Evolutionary conservation across 2,329 filamentous ascomycete genomes (phyloP).

Genomic region (Phialocephala subalpina): DNA sequence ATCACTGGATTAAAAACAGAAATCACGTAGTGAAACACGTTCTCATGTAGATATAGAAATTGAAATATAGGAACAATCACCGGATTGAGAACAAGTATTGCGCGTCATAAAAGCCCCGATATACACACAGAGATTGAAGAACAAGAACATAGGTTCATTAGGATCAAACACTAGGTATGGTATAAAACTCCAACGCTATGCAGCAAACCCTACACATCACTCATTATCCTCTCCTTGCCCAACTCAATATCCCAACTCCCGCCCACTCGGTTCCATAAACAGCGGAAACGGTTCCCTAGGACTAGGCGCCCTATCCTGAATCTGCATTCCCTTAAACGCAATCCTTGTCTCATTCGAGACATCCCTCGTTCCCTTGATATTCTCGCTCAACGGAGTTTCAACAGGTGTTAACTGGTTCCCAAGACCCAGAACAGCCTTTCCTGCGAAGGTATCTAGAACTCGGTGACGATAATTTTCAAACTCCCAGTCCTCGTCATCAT

Average conservation of each 20-base stretch:
- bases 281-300: slow-evolving; percentile 22
- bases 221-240: background rate
- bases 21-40: too few relatives aligned
- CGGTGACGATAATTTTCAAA: slow-evolving; percentile 22
- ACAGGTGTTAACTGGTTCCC: slow-evolving; percentile 33
- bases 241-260: slow-evolving; percentile 13
- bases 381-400: slow-evolving; percentile 31
- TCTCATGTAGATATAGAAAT: too few relatives aligned
- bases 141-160: slow-evolving; percentile 5
- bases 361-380: slow-evolving; percentile 25
- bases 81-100: too few relatives aligned
- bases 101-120: too few relatives aligned
- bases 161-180: slow-evolving; percentile 14
- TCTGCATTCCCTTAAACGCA: slow-evolving; percentile 23
- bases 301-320: slow-evolving; percentile 16
- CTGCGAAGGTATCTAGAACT: slow-evolving; percentile 4
- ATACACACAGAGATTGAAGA: background rate
- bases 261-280: slow-evolving; percentile 24
- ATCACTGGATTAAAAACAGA: too few relatives aligned
- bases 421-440: slow-evolving; percentile 24
- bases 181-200: slow-evolving; percentile 29
- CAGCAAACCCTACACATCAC: background rate
- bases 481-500: slow-evolving; percentile 30
- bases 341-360: slow-evolving; percentile 24
- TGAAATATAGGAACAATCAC: too few relatives aligned